Percentiles rank a stretch among this genome's conserved stretches.
Evolutionary conservation across 2,329 filamentous ascomycete species (phyloP).

Genomic region (Calonectria leucothoes): DNA sequence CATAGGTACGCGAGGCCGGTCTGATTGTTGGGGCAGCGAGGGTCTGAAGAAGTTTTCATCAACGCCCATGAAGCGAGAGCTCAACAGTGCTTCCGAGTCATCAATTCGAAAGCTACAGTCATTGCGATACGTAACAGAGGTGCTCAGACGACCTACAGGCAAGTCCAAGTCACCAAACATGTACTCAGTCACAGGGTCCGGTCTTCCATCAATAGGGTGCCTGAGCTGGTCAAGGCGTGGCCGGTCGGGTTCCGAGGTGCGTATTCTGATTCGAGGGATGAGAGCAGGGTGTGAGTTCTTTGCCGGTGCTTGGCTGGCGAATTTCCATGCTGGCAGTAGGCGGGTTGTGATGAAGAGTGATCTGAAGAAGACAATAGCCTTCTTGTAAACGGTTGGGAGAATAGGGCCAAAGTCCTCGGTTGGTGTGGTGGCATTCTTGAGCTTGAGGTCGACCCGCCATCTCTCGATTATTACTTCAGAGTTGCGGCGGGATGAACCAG

Average conservation of each 20-base stretch:
- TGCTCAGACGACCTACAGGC: slow-evolving; percentile 84
- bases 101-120: slow-evolving; percentile 93
- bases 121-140: slow-evolving; percentile 85
- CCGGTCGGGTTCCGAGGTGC: slow-evolving; percentile 67
- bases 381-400: slow-evolving; percentile 94
- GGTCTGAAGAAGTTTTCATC: slow-evolving; percentile 90
- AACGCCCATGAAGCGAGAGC: slow-evolving; percentile 91
- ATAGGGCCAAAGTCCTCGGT: slow-evolving; percentile 69
- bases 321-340: slow-evolving; percentile 87
- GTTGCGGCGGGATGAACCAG: slow-evolving; percentile 56
- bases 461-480: slow-evolving; percentile 89
- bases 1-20: slow-evolving; percentile 49
- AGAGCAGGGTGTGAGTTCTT: slow-evolving; percentile 77
- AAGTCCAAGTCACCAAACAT: slow-evolving; percentile 87
- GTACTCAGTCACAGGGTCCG: slow-evolving; percentile 73
- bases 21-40: slow-evolving; percentile 71
- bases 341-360: slow-evolving; percentile 86
- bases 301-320: slow-evolving; percentile 77
- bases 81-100: slow-evolving; percentile 89
- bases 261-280: slow-evolving; percentile 83
- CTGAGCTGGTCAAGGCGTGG: slow-evolving; percentile 74
- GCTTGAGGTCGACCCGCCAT: slow-evolving; percentile 86
- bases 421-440: slow-evolving; percentile 55
- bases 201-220: slow-evolving; percentile 51
- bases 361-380: slow-evolving; percentile 93